These are phyloP conservation scores for Coniochaeta sp. DNA, from an alignment of 2,329 filamentous ascomycete species.

Conservation along the genomic window DNA sequence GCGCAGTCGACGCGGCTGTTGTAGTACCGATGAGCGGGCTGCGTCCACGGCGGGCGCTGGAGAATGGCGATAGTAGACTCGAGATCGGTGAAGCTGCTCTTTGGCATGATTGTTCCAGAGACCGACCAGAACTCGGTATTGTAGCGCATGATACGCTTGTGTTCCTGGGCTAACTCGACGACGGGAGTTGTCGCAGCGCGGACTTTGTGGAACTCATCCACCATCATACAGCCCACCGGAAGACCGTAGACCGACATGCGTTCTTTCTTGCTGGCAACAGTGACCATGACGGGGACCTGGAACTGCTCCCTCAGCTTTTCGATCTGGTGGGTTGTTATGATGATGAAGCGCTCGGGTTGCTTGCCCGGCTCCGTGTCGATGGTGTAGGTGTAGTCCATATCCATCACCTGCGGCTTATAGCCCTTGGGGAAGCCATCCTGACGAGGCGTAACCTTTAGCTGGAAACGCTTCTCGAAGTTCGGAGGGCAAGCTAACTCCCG, in stretches of 20 bases:
- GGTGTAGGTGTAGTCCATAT: conserved; percentile 5
- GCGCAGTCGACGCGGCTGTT: conserved; percentile 5
- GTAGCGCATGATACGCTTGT: conserved; percentile 9
- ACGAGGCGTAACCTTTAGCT: conserved; percentile 7
- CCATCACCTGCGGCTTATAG: conserved; percentile 7
- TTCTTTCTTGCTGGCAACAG: neutral
- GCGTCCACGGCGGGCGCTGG: conserved; percentile 10
- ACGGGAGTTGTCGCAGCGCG: conserved; percentile 3
- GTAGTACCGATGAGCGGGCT: conserved; percentile 7
- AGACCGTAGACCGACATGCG: conserved; percentile 11
- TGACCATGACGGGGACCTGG: conserved; percentile 8
- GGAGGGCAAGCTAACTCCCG: conserved; percentile 8
- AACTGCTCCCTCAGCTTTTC: conserved; percentile 11
- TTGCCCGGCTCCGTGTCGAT: conserved; percentile 10
- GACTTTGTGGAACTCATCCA: conserved; percentile 16
- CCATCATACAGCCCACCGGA: conserved; percentile 14
- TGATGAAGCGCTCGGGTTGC: conserved; percentile 14
- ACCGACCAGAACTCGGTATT: conserved; percentile 16
- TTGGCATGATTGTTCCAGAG: conserved; percentile 13
- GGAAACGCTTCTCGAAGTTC: conserved; percentile 12
- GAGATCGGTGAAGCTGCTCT: conserved; percentile 10
- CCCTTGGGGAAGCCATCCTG: conserved; percentile 6
- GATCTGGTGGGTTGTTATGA: conserved; percentile 11
- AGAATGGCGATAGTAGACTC: conserved; percentile 7
- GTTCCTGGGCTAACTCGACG: conserved; percentile 7